phyloP scores from a whole-genome alignment of 805 yeast species.

The Saccharomycopsis sp. region DNA sequence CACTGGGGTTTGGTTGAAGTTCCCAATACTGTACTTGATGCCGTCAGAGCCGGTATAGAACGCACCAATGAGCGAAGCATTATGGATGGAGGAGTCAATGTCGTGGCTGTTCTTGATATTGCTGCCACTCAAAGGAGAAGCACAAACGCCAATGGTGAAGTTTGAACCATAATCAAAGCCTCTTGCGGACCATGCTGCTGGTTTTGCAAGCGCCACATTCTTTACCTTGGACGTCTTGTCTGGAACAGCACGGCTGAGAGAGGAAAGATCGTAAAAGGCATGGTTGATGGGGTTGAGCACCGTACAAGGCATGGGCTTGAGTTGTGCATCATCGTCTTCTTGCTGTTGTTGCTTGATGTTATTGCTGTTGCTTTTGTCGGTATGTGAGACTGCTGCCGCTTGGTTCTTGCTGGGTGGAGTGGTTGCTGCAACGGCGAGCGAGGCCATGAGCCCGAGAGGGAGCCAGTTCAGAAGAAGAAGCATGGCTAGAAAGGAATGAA shows the following conservation, averaged over 20 bases:
- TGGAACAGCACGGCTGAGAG: slow-evolving; percentile 23
- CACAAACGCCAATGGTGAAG: slow-evolving; percentile 67
- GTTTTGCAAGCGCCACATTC: slow-evolving; percentile 3
- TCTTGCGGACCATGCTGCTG: slow-evolving; percentile 51
- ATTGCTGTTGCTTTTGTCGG: no score
- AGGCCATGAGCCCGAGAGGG: no score
- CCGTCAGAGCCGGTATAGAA: slow-evolving; percentile 41
- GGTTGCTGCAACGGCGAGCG: no score
- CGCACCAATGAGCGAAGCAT: slow-evolving; percentile 45
- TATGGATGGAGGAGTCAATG: slow-evolving; percentile 23
- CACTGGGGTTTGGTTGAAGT: slow-evolving; percentile 48
- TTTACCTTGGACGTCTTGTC: no score
- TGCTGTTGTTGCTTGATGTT: no score
- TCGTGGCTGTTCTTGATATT: slow-evolving; percentile 25
- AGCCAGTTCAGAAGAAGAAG: no score
- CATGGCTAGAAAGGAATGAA: no score
- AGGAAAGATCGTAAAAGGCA: slow-evolving; percentile 31
- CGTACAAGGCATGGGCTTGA: no score
- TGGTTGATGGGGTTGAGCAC: slow-evolving; percentile 34
- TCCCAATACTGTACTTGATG: slow-evolving; percentile 49
- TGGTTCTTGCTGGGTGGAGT: no score
- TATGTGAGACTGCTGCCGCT: no score
- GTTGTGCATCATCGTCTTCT: no score
- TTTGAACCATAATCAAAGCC: slow-evolving; percentile 66
- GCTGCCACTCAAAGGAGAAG: slow-evolving; percentile 38